phyloP scores from a whole-genome alignment of 1,284 basidiomycete genomes.

The Taiwanofungus camphoratus region DNA sequence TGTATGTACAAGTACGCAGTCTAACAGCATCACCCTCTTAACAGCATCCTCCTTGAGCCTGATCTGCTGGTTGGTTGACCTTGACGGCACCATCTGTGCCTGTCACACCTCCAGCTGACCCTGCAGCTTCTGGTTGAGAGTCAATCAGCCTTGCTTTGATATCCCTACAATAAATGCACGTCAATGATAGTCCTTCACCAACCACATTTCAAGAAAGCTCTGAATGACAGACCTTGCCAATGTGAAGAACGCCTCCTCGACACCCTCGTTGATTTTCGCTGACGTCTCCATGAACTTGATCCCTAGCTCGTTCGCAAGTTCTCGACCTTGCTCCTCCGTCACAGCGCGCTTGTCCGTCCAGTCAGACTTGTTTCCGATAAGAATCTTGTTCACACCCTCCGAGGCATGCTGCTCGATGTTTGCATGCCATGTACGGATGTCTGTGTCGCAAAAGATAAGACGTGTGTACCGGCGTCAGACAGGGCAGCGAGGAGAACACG shows the following conservation, averaged over 20 bases:
- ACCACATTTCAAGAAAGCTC: not conserved
- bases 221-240: conserved; percentile 73
- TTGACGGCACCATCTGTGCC: conserved; percentile 52
- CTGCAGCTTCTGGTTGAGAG: conserved; percentile 73
- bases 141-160: conserved; percentile 98
- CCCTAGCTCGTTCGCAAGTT: conserved; percentile 84
- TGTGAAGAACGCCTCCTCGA: conserved; percentile 98
- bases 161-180: conserved; percentile 49
- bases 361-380: conserved; percentile 99
- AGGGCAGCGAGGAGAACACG: conserved; percentile 29
- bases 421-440: conserved; percentile 98
- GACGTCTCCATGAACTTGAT: conserved; percentile 98
- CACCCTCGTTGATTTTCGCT: conserved; percentile 96
- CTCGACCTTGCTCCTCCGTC: conserved; percentile 77
- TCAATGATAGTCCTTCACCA: not conserved
- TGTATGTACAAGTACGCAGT: conserved; percentile 14
- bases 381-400: conserved; percentile 98
- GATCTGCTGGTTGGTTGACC: conserved; percentile 54
- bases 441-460: conserved; percentile 36
- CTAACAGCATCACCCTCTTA: conserved; percentile 30
- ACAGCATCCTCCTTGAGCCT: conserved; percentile 49
- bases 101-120: conserved; percentile 35
- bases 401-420: conserved; percentile 99
- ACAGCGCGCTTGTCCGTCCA: conserved; percentile 97
- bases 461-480: not conserved